Evolutionary conservation across 345 rosid species (phyloP), one percentile per base, ranked within the genome.

Genomic region (Aurinia saxatilis): DNA sequence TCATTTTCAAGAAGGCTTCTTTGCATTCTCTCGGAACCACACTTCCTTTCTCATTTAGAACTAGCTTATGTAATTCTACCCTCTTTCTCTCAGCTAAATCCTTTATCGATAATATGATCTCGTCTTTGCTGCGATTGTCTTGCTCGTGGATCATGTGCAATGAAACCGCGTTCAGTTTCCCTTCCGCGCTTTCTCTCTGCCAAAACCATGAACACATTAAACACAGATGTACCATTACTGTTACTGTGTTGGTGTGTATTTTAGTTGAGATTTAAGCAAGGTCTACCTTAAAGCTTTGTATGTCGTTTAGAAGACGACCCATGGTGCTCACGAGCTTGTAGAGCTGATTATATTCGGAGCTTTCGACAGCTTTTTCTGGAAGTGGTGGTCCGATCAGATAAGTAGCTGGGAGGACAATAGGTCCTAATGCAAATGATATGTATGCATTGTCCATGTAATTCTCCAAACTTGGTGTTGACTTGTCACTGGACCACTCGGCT

Each of bases 301-400:
- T 77, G 70, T 90, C 97, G 33, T 90, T 93, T 49, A 87, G 85
- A 27, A 90, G 88, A 57, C 97, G 96, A 47, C 96, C 99, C 18
- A 84, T 75, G 13, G 86, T 90, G 77, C 97, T 81, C 80, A 85
- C 72, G 19, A 78, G 74, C 75, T 75, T 60, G 53, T 35, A 85
- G 15, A 93, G 75, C 42, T 72, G 50, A 33, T 68, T 65, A 18
- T 69, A 70, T 69, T 85, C 84, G 0, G 41, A 14, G 71, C 77
- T 73, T 60, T 65, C 63, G 8, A 72, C 73, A 6, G 67, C 74
- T 44, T 74, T 75, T 50, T 84, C 84, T 2, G 81, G 53, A 31
- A 93, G 77, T 50, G 54, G 72, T 36, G 97, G 92, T 55, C 97
- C 92, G 8, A 85, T 76, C 30, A 93, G 69, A 66, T 81, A 90